Evolutionary conservation across 129 eudicot species (phyloP).

Genomic region (Tagetes patula): DNA sequence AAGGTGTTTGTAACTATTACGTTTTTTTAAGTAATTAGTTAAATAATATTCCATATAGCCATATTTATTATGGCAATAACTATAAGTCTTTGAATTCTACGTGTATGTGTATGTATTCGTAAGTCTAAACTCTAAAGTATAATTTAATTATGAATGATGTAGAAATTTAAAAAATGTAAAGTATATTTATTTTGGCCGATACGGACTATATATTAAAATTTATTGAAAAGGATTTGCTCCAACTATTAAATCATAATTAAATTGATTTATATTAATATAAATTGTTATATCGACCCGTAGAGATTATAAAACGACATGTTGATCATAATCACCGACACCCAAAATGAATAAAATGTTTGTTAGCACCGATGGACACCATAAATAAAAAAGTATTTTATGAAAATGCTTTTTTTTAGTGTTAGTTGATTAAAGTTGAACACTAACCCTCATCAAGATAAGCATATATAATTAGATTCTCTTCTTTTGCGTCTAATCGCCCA

Average conservation of each 20-base stretch:
- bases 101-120: neutral
- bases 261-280: neutral
- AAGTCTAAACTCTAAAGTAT: too few relatives aligned
- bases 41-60: too few relatives aligned
- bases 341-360: constrained; percentile 18
- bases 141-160: neutral
- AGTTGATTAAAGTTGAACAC: neutral
- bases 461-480: constrained; percentile 4
- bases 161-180: neutral
- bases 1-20: neutral
- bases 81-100: too few relatives aligned
- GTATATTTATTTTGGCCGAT: neutral
- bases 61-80: too few relatives aligned
- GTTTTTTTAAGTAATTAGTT: neutral
- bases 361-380: constrained; percentile 19
- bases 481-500: neutral
- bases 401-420: neutral
- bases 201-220: constrained; percentile 3
- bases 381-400: neutral
- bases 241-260: constrained; percentile 19
- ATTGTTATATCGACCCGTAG: constrained; percentile 9
- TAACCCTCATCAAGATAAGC: constrained; percentile 18
- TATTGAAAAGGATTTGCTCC: constrained; percentile 23
- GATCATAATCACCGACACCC: constrained; percentile 30
- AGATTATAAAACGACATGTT: constrained; percentile 24